Base-by-base conservation (phyloP, 345 rosid species). In the Gossypium ekmanianum region DNA sequence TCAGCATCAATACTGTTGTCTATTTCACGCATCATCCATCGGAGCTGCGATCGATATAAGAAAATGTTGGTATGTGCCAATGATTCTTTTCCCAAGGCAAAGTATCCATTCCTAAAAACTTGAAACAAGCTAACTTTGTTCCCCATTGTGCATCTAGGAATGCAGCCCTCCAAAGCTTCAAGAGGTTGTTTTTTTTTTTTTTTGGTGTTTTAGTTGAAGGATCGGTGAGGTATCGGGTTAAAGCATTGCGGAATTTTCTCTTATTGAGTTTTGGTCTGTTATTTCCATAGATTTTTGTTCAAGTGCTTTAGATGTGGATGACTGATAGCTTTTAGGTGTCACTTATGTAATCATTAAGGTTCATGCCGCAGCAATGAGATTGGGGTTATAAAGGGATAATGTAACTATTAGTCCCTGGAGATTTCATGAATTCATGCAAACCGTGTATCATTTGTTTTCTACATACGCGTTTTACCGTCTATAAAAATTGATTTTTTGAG, bases 141-240 rank as follows among this genome's bases (percentile, higher is more conserved):
- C 50, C 22, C 22, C 24, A 68, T 52, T n/a, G 73, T 13, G 61
- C 62, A 73, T 78, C 71, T 48, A 67, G 75, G 45, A 73, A 59
- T 71, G 71, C 76, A 59, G 78, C 41, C 78, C 39, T 54, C 54
- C 73, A 75, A 64, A 64, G 73, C 66, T 77, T 69, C 76, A 2
- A 67, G 55, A 58, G 80, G 50, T 69, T 34, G n/a, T 65, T 73
- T 27, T 27, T 27, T 27, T 34, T 34, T 29, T 34, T 34, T 34
- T 34, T 4, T 34, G 6, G 39, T 0, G 6, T 34, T 34, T 34
- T 34, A 4, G 39, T 4, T 34, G 6, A 34, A 4, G 39, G 6
- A 34, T 4, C 39, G 6, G 1, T 34, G 6, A 34, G 39, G 39
- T 4, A 34, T 34, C 39, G 6, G 6, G 39, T 34, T 34, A 34